Percentiles rank a stretch among this genome's conserved stretches.
Conservation (phyloP, 176 grass and related monocot species). For the Microstegium vimineum region DNA sequence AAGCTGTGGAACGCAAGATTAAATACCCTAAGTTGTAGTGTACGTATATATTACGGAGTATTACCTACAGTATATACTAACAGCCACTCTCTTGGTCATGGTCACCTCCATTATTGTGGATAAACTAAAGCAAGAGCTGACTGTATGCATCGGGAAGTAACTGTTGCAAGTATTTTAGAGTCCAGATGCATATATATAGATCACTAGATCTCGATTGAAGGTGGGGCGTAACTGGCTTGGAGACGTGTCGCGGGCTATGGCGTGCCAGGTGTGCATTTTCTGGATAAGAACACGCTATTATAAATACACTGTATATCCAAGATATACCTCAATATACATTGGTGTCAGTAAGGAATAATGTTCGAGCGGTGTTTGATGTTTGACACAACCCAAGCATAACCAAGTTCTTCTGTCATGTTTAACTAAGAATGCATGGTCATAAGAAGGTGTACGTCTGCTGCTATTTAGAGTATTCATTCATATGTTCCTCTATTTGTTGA, state of each 20-base stretch:
- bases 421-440: too few species aligned
- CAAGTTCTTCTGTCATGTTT: neutral
- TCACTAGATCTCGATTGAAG: neutral
- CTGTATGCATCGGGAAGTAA: neutral
- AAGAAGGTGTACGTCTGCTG: slow-evolving; percentile 2
- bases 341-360: neutral
- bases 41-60: neutral
- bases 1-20: neutral
- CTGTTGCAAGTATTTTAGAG: neutral
- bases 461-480: too few species aligned
- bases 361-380: neutral
- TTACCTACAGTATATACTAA: neutral
- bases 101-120: neutral
- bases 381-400: too few species aligned
- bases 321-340: neutral
- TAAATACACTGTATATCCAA: neutral
- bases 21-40: neutral
- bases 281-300: slow-evolving; percentile 1
- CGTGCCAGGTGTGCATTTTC: neutral
- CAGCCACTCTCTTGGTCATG: neutral
- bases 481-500: too few species aligned
- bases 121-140: neutral
- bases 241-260: neutral
- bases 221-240: neutral
- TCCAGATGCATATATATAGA: neutral